These are phyloP conservation scores for Fistulifera pelliculosa DNA, from an alignment of 108 stramenopile species.

Conservation along the genomic window DNA sequence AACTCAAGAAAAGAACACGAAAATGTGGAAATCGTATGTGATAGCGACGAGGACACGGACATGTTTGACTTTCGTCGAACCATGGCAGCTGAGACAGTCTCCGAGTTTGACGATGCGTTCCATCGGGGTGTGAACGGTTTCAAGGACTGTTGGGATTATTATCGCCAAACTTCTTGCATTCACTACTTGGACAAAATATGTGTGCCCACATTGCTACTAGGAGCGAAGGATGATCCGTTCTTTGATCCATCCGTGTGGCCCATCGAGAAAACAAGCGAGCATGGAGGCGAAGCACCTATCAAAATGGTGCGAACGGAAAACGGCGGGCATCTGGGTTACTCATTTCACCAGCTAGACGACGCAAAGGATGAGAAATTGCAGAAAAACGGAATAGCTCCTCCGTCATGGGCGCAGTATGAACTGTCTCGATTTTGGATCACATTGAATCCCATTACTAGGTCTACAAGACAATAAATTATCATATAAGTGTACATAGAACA, in stretches of 20 bases:
- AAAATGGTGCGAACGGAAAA: conserved; percentile 37
- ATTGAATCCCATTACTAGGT: too few species aligned
- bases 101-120: conserved; percentile 66
- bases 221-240: conserved; percentile 77
- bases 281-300: conserved; percentile 31
- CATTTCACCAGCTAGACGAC: conserved; percentile 18
- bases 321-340: conserved; percentile 68
- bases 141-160: conserved; percentile 62
- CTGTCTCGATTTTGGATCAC: too few species aligned
- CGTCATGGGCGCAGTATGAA: too few species aligned
- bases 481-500: too few species aligned
- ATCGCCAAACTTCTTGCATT: conserved; percentile 44
- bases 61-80: conserved; percentile 38
- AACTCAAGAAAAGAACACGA: conserved; percentile 34
- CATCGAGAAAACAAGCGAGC: conserved; percentile 26
- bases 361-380: neutral
- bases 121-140: conserved; percentile 69
- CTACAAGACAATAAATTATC: too few species aligned
- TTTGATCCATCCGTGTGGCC: conserved; percentile 42
- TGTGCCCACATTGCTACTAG: conserved; percentile 61
- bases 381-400: too few species aligned
- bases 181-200: conserved; percentile 39
- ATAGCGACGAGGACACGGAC: conserved; percentile 22
- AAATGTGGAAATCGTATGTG: conserved; percentile 32
- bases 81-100: conserved; percentile 42